Percentiles rank a stretch among this genome's conserved stretches.
These are phyloP conservation scores for Fraxinus anomala DNA, from an alignment of 257 asterid genomes.

Conservation along the genomic window DNA sequence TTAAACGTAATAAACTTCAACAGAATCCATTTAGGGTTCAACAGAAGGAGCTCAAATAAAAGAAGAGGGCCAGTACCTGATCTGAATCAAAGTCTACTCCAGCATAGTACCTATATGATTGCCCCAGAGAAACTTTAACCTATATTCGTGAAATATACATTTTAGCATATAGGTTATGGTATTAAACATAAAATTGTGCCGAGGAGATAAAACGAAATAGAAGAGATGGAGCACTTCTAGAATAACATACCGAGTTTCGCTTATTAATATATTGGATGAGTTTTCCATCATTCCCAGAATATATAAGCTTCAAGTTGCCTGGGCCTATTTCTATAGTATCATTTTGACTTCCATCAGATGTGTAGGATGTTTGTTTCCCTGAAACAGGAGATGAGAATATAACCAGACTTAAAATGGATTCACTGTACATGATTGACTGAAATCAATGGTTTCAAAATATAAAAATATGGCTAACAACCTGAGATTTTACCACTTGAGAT, in stretches of 20 bases:
- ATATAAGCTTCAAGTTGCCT: conserved; percentile 77
- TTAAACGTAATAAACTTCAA: background rate
- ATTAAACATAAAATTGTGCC: conserved; percentile 19
- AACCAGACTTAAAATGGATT: conserved; percentile 20
- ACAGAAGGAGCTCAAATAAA: conserved; percentile 9
- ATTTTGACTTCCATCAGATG: conserved; percentile 43
- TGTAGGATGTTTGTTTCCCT: conserved; percentile 34
- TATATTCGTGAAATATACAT: conserved; percentile 34
- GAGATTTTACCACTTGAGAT: conserved; percentile 48
- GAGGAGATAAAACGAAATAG: conserved; percentile 9
- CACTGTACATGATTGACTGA: conserved; percentile 15
- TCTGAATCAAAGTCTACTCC: conserved; percentile 40
- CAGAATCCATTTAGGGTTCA: conserved; percentile 12
- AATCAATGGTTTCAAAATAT: conserved; percentile 23
- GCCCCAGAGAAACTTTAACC: conserved; percentile 74
- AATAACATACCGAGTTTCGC: conserved; percentile 58
- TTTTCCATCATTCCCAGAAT: conserved; percentile 68
- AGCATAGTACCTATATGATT: conserved; percentile 76
- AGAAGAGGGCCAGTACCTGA: conserved; percentile 51
- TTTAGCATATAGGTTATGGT: background rate
- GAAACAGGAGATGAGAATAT: conserved; percentile 51
- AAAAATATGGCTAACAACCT: conserved; percentile 40
- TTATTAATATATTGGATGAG: conserved; percentile 58
- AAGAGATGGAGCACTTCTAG: conserved; percentile 4
- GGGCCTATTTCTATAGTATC: conserved; percentile 68